Evolutionary conservation across 2,329 filamentous ascomycete genomes (phyloP).

Genomic region (Sporothrix globosa): DNA sequence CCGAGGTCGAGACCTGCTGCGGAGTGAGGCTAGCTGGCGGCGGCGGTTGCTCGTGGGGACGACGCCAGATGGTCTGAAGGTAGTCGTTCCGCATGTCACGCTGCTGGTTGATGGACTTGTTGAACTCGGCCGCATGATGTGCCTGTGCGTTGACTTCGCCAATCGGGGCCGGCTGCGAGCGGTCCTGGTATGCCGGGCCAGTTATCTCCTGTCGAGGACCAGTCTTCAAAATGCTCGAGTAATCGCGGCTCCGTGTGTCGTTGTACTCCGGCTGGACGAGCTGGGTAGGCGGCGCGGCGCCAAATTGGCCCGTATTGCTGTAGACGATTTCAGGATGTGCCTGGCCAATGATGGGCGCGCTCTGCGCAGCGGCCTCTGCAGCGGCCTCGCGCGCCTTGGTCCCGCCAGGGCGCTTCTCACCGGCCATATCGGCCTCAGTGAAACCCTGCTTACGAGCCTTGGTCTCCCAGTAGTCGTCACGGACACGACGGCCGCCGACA

Average conservation of each 20-base stretch:
- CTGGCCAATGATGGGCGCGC: constrained; percentile 63
- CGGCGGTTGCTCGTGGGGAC: constrained; percentile 74
- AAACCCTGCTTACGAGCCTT: constrained; percentile 98
- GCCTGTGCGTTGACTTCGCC: constrained; percentile 84
- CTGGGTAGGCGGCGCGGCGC: constrained; percentile 64
- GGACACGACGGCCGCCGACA: constrained; percentile 82
- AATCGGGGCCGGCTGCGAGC: constrained; percentile 74
- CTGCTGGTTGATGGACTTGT: constrained; percentile 79
- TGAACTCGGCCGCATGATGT: constrained; percentile 86
- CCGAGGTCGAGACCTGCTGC: constrained; percentile 52
- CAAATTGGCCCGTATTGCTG: constrained; percentile 70
- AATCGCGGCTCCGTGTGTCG: constrained; percentile 77
- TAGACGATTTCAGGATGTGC: constrained; percentile 88
- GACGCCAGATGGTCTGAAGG: constrained; percentile 78
- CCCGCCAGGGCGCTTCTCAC: constrained; percentile 92
- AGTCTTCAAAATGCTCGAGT: constrained; percentile 73
- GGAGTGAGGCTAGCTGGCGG: constrained; percentile 53
- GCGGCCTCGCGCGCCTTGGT: constrained; percentile 84
- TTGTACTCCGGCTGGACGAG: constrained; percentile 75
- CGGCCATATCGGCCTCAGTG: constrained; percentile 92
- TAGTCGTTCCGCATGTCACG: constrained; percentile 79
- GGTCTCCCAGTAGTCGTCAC: constrained; percentile 98
- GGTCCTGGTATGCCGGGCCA: constrained; percentile 85
- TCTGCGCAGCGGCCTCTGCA: constrained; percentile 67
- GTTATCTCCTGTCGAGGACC: constrained; percentile 88